These are phyloP conservation scores for Colletotrichum viniferum DNA, from an alignment of 2,329 filamentous ascomycete genomes.

Conservation along the genomic window DNA sequence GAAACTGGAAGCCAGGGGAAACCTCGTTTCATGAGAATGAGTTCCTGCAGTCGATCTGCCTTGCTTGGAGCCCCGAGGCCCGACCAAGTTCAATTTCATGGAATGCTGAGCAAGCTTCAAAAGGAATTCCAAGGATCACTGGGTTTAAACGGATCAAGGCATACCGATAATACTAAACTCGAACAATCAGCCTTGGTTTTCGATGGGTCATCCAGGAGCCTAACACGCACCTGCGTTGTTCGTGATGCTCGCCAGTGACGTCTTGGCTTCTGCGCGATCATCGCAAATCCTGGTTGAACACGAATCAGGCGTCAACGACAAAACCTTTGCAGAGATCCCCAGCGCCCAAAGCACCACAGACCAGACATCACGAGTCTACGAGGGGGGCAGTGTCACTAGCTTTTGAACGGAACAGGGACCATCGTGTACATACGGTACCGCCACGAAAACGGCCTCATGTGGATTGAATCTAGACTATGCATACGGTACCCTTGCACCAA, in stretches of 20 bases:
- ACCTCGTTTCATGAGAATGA: neutral
- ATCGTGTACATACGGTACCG: neutral
- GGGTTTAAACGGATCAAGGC: accelerated
- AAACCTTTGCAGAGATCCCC: neutral
- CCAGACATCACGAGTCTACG: neutral
- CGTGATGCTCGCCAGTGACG: neutral
- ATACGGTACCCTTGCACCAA: neutral
- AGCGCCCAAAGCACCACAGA: neutral
- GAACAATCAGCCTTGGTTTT: neutral
- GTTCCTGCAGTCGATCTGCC: neutral
- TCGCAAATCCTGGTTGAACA: neutral
- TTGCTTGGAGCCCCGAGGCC: neutral
- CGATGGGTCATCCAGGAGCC: neutral
- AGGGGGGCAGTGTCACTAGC: neutral
- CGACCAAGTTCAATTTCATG: neutral
- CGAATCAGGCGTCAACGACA: neutral
- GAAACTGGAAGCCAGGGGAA: neutral
- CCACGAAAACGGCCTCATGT: neutral
- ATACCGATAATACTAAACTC: neutral
- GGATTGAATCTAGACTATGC: neutral
- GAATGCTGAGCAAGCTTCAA: accelerated
- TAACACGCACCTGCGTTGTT: neutral
- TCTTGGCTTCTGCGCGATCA: neutral
- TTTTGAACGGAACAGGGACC: neutral
- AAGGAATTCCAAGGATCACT: neutral